These are phyloP conservation scores for Venustampulla echinocandica DNA, from an alignment of 495 filamentous ascomycete genomes.

Conservation along the genomic window DNA sequence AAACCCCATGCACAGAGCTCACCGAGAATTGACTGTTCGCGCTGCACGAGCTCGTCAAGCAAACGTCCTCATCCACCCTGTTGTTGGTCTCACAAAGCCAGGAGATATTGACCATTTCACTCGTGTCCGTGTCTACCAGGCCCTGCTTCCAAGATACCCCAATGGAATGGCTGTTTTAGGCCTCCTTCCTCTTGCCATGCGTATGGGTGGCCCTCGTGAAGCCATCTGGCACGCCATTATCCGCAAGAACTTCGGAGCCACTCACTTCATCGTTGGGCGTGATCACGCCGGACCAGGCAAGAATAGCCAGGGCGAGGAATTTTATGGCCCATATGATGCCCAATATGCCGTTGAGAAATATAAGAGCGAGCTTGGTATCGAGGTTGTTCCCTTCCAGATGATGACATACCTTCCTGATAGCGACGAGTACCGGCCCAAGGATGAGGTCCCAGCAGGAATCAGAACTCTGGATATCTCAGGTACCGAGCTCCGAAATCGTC, in stretches of 20 bases:
- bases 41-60: constrained; percentile 91
- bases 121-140: constrained; percentile 95
- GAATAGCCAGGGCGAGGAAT: constrained; percentile 92
- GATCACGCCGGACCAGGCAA: constrained; percentile 96
- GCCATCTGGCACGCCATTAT: constrained; percentile 99
- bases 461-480: constrained; percentile 96
- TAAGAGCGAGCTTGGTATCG: constrained; percentile 89
- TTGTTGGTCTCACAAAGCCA: constrained; percentile 96
- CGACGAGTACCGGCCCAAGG: constrained; percentile 90
- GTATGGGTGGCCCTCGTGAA: constrained; percentile 97
- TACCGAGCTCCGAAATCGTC: constrained; percentile 83
- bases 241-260: constrained; percentile 98
- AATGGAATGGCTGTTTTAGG: constrained; percentile 98
- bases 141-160: constrained; percentile 91
- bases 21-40: constrained; percentile 93
- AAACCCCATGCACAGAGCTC: constrained; percentile 98
- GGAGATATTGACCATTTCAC: constrained; percentile 99
- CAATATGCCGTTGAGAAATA: constrained; percentile 97
- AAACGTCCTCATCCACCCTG: constrained; percentile 97
- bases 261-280: constrained; percentile 98
- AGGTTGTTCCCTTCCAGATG: constrained; percentile 98
- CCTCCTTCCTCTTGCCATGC: constrained; percentile 93
- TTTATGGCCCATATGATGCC: constrained; percentile 98
- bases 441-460: constrained; percentile 73
- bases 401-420: constrained; percentile 97